Percentiles rank a stretch among this genome's conserved stretches.
Evolutionary conservation across 441 rosid genomes (phyloP).

Genomic region (Gossypium lobatum): DNA sequence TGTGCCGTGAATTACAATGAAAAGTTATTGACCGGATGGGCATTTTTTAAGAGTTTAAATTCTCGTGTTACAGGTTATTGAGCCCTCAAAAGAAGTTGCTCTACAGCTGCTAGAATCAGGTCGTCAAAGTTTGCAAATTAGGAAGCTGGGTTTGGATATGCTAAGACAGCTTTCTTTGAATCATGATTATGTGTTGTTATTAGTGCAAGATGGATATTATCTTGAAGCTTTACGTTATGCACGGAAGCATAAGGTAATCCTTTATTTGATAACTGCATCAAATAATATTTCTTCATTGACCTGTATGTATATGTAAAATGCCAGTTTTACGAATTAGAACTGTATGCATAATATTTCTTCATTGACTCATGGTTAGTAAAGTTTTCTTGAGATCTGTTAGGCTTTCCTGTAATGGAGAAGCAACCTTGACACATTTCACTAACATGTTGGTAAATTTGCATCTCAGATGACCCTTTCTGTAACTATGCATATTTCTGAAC

Average conservation of each 20-base stretch:
- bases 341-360: background rate
- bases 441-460: background rate
- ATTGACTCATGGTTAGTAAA: background rate
- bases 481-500: background rate
- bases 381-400: background rate
- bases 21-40: background rate
- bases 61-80: slow-evolving; percentile 56
- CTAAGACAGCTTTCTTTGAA: slow-evolving; percentile 84
- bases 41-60: slow-evolving; percentile 2
- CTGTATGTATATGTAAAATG: slow-evolving; percentile 13
- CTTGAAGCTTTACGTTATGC: slow-evolving; percentile 88
- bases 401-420: background rate
- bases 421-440: background rate
- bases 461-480: background rate
- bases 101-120: slow-evolving; percentile 84
- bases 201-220: slow-evolving; percentile 87
- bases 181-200: slow-evolving; percentile 66
- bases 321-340: background rate
- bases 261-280: background rate
- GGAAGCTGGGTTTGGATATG: slow-evolving; percentile 93
- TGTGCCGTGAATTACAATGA: background rate
- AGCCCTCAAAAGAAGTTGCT: slow-evolving; percentile 96
- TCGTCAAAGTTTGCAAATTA: slow-evolving; percentile 50
- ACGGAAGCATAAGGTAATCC: slow-evolving; percentile 29
- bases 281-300: background rate